These are phyloP conservation scores for Pterula multifida DNA, from an alignment of 1,284 basidiomycete genomes.

Conservation along the genomic window DNA sequence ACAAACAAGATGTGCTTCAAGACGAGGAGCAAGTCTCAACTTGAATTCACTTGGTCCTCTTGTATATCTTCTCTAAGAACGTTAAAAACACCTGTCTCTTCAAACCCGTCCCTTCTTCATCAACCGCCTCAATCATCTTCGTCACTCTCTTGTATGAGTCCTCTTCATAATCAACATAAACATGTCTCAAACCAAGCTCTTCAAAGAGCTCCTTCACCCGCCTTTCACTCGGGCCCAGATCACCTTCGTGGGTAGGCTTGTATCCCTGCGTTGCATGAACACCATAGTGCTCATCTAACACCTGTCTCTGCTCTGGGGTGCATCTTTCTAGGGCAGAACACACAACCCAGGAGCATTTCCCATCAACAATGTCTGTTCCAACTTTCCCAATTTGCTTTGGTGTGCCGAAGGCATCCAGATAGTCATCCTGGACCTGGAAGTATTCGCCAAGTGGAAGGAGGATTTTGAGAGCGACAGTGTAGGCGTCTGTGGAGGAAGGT, in stretches of 20 bases:
- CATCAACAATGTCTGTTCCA: constrained; percentile 96
- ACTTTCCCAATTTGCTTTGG: constrained; percentile 94
- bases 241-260: background rate
- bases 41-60: constrained; percentile 47
- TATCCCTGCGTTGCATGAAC: constrained; percentile 23
- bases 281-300: constrained; percentile 80
- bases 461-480: constrained; percentile 74
- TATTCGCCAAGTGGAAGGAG: constrained; percentile 93
- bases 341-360: constrained; percentile 98
- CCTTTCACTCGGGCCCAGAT: constrained; percentile 24
- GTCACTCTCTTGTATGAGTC: constrained; percentile 59
- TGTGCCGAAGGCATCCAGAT: constrained; percentile 85
- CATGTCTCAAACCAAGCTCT: constrained; percentile 45
- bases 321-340: constrained; percentile 73
- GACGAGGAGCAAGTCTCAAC: no score
- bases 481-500: constrained; percentile 35
- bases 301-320: constrained; percentile 38
- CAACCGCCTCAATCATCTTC: constrained; percentile 51
- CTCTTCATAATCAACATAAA: constrained; percentile 61
- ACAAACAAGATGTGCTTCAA: no score
- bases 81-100: constrained; percentile 57
- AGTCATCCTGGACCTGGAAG: constrained; percentile 99
- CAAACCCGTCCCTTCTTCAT: constrained; percentile 35
- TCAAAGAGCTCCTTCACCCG: constrained; percentile 57
- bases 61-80: constrained; percentile 73